Evolutionary conservation across 116 monocot genomes (phyloP), one percentile per base, ranked within the genome.

Genomic region (Posidonia oceanica): DNA sequence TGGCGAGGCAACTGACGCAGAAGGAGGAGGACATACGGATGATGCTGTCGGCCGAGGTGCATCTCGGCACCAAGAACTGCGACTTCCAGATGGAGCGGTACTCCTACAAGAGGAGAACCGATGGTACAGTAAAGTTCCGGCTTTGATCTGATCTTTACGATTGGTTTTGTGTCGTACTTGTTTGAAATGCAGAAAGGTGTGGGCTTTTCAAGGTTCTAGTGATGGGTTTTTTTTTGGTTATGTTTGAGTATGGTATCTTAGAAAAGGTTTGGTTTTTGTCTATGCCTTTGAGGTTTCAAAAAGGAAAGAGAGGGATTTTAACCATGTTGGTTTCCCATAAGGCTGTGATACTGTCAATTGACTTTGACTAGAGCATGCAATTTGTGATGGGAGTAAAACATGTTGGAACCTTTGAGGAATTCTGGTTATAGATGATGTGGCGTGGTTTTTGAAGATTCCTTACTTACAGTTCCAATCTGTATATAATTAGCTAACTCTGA

Each of bases 71-170:
- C 39, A 90, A 87, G 82, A 90, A 90, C 76, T 91, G 91, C 78
- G 87, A 91, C 48, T 91, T 80, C 69, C 91, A 91, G 76, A 91
- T 91, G 91, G 91, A 87, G 69, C 87, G 91, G 18, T 91, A 91
- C 82, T 82, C 83, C 69, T 87, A 61, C 87, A 80, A 84, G 78
- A 72, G 87, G 17, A 76, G 91, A 64, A 66, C 74, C 37, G 88
- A 88, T 51, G 84, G 87, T 87, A 21, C 29, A 29, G 29, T 29
- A 29, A 29, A 29, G 29, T 29, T 29, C 29, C 29, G 29, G 29
- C 1, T 29, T 29, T 29, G 29, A 29, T 29, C 29, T 29, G 29
- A 1, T 29, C 29, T 29, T 29, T 0, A 29, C 29, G 29, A 29
- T 0, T 29, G 29, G 29, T 29, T 29, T 29, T 29, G 29, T 29